Conservation (phyloP, 441 rosid genomes). For the Pelargonium citronellum region DNA sequence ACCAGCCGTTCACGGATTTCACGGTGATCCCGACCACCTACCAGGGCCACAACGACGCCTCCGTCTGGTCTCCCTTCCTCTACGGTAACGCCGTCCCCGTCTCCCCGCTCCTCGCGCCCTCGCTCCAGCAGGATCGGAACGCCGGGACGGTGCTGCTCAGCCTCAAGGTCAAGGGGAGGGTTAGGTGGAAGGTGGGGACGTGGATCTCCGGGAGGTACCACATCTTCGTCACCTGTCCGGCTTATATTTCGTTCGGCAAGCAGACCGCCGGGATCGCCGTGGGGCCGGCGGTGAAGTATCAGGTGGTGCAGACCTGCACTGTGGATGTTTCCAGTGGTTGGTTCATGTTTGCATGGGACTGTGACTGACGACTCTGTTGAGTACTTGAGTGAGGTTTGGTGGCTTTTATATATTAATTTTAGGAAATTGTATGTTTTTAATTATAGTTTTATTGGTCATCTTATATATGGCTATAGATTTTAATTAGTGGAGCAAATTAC, state of each 20-base stretch:
- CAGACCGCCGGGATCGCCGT: conserved; percentile 33
- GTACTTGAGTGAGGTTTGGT: too few species aligned
- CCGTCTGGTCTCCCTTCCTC: conserved; percentile 76
- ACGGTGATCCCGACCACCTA: conserved; percentile 50
- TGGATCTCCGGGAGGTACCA: conserved; percentile 53
- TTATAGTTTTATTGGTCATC: too few species aligned
- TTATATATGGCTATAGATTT: too few species aligned
- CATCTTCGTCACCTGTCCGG: conserved; percentile 51
- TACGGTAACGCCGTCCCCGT: conserved; percentile 59
- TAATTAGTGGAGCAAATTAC: too few species aligned
- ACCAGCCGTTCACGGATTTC: conserved; percentile 70
- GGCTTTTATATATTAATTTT: too few species aligned
- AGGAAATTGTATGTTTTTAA: too few species aligned
- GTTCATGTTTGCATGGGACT: too few species aligned
- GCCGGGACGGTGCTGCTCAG: conserved; percentile 34
- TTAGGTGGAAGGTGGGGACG: conserved; percentile 72
- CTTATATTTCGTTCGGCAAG: conserved; percentile 43
- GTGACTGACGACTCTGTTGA: too few species aligned
- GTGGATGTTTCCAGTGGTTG: neutral
- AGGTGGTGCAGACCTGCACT: neutral
- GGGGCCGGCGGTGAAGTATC: conserved; percentile 20
- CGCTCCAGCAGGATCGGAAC: conserved; percentile 39
- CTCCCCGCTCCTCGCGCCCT: conserved; percentile 49
- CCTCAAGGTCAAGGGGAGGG: conserved; percentile 67
- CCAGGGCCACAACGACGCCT: conserved; percentile 67